These are phyloP conservation scores for Naegleria gruberi DNA, from an alignment of 208 protist genomes.

Conservation along the genomic window DNA sequence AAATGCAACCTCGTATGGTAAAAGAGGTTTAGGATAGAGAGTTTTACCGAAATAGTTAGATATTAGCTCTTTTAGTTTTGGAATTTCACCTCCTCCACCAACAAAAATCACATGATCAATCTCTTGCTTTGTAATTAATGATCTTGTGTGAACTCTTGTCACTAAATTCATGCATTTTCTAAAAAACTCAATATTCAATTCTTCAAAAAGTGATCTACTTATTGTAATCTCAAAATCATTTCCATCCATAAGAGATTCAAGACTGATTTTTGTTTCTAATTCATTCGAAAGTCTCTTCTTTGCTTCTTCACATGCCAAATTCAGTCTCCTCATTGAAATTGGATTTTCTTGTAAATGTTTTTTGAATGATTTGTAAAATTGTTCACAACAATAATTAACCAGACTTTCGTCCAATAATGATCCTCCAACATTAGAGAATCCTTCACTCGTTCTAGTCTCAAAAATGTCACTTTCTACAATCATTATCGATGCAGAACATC, in stretches of 20 bases:
- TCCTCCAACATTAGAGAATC: slow-evolving; percentile 97
- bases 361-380: slow-evolving; percentile 75
- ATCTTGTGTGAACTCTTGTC: slow-evolving; percentile 68
- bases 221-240: slow-evolving; percentile 83
- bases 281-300: slow-evolving; percentile 84
- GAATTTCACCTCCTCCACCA: slow-evolving; percentile 90
- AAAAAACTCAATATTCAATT: slow-evolving; percentile 73
- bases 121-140: slow-evolving; percentile 58
- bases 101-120: slow-evolving; percentile 84
- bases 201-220: slow-evolving; percentile 93
- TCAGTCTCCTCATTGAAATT: slow-evolving; percentile 9
- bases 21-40: slow-evolving; percentile 55
- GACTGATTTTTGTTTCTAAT: slow-evolving; percentile 74
- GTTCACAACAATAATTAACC: slow-evolving; percentile 78
- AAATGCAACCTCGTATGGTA: slow-evolving; percentile 45
- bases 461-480: slow-evolving; percentile 95
- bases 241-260: slow-evolving; percentile 61
- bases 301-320: slow-evolving; percentile 46
- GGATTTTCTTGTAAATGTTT: slow-evolving; percentile 4
- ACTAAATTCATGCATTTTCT: slow-evolving; percentile 58
- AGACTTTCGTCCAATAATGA: slow-evolving; percentile 94
- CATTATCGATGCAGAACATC: slow-evolving; percentile 83
- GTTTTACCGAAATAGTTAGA: slow-evolving; percentile 72
- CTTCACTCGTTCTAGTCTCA: slow-evolving; percentile 96
- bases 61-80: slow-evolving; percentile 81